phyloP scores from a whole-genome alignment of 2,329 filamentous ascomycete species.

The Aspergillus latus region DNA sequence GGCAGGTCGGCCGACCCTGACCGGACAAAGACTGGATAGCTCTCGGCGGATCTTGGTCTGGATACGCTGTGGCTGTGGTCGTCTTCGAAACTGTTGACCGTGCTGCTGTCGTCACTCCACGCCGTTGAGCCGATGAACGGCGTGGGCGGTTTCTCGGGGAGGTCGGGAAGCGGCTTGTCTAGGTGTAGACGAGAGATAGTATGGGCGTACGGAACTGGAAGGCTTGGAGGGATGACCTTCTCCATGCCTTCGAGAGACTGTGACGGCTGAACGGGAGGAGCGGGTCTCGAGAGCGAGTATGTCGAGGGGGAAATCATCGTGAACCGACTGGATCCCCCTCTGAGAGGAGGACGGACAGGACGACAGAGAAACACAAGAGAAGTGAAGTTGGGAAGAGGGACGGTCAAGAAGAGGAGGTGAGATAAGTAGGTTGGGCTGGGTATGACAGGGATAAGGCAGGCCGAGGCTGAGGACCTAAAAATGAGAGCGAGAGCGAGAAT shows the following conservation, averaged over 20 bases:
- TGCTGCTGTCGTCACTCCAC: slow-evolving; percentile 33
- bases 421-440: not conserved
- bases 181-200: slow-evolving; percentile 25
- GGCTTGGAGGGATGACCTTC: slow-evolving; percentile 34
- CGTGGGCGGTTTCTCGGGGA: slow-evolving; percentile 28
- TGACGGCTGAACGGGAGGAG: slow-evolving; percentile 36
- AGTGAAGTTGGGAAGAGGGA: not conserved
- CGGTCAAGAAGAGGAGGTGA: not conserved
- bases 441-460: not conserved
- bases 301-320: slow-evolving; percentile 27
- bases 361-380: too few species aligned
- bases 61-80: slow-evolving; percentile 10
- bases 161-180: slow-evolving; percentile 35
- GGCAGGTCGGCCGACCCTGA: slow-evolving; percentile 30
- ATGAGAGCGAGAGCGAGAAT: not conserved
- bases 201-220: slow-evolving; percentile 8
- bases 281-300: slow-evolving; percentile 23
- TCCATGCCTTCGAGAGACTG: slow-evolving; percentile 41
- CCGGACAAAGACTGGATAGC: slow-evolving; percentile 35
- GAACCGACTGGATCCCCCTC: not conserved
- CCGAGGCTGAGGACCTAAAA: not conserved
- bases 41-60: slow-evolving; percentile 26
- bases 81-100: slow-evolving; percentile 24
- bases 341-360: not conserved
- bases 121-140: slow-evolving; percentile 26